Percentiles rank a stretch among this genome's conserved stretches.
Conservation (phyloP, 2,329 filamentous ascomycete genomes). For the Talaromyces sp. region DNA sequence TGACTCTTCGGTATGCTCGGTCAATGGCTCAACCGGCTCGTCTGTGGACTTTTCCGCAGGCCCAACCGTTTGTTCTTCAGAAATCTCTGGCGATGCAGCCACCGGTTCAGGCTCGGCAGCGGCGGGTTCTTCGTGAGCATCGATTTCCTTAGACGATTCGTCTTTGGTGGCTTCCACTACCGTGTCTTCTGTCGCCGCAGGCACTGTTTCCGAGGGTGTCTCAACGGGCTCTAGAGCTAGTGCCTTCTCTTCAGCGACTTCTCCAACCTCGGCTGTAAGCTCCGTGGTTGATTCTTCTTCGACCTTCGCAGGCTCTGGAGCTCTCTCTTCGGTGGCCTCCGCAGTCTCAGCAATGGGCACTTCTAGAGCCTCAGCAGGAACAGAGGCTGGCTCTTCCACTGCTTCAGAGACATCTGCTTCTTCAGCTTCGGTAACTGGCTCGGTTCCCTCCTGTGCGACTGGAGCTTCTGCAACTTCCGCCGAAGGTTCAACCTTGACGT, state of each 20-base stretch:
- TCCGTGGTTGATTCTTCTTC: slow-evolving; percentile 5
- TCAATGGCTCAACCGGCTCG: not conserved
- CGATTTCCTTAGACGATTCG: not conserved
- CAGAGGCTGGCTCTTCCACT: not conserved
- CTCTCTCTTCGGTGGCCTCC: not conserved
- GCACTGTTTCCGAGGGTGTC: not conserved
- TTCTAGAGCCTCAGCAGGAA: slow-evolving; percentile 6
- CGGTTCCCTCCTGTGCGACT: not conserved
- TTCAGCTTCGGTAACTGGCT: not conserved
- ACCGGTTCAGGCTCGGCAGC: not conserved
- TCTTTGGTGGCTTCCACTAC: not conserved
- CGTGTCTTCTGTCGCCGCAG: not conserved
- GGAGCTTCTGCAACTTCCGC: not conserved
- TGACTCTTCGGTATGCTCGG: not conserved
- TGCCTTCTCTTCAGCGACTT: not conserved
- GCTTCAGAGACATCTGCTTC: not conserved
- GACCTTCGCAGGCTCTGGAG: not conserved
- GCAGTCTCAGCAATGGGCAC: not conserved
- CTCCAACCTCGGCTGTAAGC: not conserved
- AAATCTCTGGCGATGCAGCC: not conserved
- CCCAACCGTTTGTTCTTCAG: not conserved
- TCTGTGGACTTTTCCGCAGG: not conserved
- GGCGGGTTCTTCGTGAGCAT: not conserved
- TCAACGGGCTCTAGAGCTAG: not conserved
- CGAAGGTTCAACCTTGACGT: not conserved